Evolutionary conservation across 2,329 filamentous ascomycete species (phyloP), one percentile per base, ranked within the genome.

Genomic region (Didymella pomorum): DNA sequence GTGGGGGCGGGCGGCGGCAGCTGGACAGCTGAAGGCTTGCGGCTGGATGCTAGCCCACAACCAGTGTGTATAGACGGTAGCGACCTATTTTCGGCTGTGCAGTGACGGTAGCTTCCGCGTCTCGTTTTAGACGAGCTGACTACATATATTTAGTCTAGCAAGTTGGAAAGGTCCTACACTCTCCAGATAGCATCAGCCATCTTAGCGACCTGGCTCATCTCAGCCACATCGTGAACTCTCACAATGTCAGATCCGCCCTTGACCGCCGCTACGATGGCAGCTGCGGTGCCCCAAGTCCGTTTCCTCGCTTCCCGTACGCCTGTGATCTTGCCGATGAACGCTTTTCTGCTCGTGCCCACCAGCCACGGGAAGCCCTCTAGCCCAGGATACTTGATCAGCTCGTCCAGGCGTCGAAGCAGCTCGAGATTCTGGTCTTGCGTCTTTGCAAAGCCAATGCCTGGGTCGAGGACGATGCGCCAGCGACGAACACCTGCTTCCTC

Each of bases 111-210:
- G 41, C 20, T 43, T 16, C 9, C 25, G 6, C 4, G n/a, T 41
- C 20, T 35, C 9, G 18, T 16, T 41, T 16, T 12, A 26, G 10
- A 31, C 14, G 37, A 25, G 20, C 16, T n/a, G 31, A 31, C 25
- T n/a, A 18, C 35, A 37, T 21, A 11, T 28, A 25, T 25, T 1
- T n/a, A 4, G 6, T 26, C 23, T n/a, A 7, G 20, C 21, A 23
- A 35, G 12, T n/a, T 1, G 21, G 11, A 14, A 4, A 26, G 10
- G 3, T 18, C 21, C 43, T 25, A 63, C 28, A 61, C 55, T 47
- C 91, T 83, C 86, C 91, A 96, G 53, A 97, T 93, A n/a, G 93
- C 93, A 83, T 98, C 94, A 9, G 92, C 87, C 88, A 98, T 94
- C 73, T 85, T 89, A 1, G 87, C 87, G 29, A 97, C 93, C 77